Evolutionary conservation across 2,329 filamentous ascomycete genomes (phyloP), one percentile per base, ranked within the genome.

Genomic region (Hysterium pulicare): DNA sequence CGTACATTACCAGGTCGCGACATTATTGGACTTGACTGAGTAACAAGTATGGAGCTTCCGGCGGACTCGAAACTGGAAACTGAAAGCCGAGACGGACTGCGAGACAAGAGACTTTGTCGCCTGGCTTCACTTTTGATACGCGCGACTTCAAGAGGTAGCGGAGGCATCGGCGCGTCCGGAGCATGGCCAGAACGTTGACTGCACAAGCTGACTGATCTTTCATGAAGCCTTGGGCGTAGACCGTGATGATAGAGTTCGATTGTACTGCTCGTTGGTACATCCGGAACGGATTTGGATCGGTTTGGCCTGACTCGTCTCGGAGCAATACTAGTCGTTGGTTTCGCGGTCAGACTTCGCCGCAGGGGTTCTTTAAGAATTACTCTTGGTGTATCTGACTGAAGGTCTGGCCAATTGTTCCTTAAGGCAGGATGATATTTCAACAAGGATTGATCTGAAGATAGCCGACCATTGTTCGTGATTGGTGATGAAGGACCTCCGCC

Each of bases 111-210:
- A 43, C 55, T 58, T n/a, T 49, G 47, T 23, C 50, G 47, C n/a
- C 44, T 45, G 9, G 41, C 44, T 31, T 55, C 49, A 9, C 45
- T 55, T 31, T 59, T 62, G 40, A 56, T 57, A 20, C 58, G 54
- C 23, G 54, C 45, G 22, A 59, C 51, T 26, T 54, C 60, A 8
- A 66, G 52, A 16, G 71, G 71, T 7, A 74, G 48, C 13, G 71
- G 68, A 13, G 71, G 71, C 1, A 74, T 55, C 8, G 68, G 68
- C 11, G 61, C 59, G 21, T 65, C 63, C 9, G 71, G 71, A 6
- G 65, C 68, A 32, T 58, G 55, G n/a, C 67, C 68, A 11, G 59
- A 59, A 7, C 40, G 36, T 35, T 57, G 54, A 33, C 51, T 54
- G 22, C 49, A 57, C 5, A 58, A 44, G 36, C 57, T 64, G 8